phyloP scores from a whole-genome alignment of 2,329 filamentous ascomycete species.

The Colletotrichum cereale region DNA sequence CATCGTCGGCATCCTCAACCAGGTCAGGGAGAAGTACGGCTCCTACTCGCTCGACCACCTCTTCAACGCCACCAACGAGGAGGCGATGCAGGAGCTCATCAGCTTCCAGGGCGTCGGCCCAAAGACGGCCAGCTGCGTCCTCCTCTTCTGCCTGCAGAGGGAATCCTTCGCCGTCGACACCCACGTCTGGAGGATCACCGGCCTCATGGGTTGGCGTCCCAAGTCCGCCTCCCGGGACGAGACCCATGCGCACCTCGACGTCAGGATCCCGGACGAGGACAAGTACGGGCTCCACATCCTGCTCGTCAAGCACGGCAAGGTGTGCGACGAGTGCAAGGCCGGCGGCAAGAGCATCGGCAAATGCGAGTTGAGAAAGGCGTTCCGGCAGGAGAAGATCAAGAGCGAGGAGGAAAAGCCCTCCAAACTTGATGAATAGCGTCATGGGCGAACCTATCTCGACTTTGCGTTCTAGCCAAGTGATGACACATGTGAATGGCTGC shows the following conservation, averaged over 20 bases:
- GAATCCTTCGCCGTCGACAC: slow-evolving; percentile 66
- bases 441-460: too few relatives aligned
- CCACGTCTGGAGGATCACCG: slow-evolving; percentile 64
- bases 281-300: slow-evolving; percentile 66
- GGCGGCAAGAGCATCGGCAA: slow-evolving; percentile 55
- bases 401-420: slow-evolving; percentile 37
- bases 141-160: slow-evolving; percentile 63
- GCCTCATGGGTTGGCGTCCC: slow-evolving; percentile 63
- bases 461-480: not conserved
- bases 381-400: slow-evolving; percentile 47
- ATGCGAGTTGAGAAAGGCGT: slow-evolving; percentile 57
- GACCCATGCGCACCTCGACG: slow-evolving; percentile 64
- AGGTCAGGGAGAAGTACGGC: slow-evolving; percentile 65
- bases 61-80: slow-evolving; percentile 56
- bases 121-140: slow-evolving; percentile 66
- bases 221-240: slow-evolving; percentile 55
- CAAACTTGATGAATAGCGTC: slow-evolving; percentile 6
- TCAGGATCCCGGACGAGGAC: slow-evolving; percentile 58
- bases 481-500: too few relatives aligned
- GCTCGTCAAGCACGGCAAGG: slow-evolving; percentile 61
- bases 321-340: slow-evolving; percentile 59
- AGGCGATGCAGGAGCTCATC: slow-evolving; percentile 64
- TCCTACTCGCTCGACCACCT: slow-evolving; percentile 63
- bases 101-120: slow-evolving; percentile 64
- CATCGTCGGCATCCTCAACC: slow-evolving; percentile 76